phyloP scores from a whole-genome alignment of 345 rosid genomes.

The Acer yangbiense region DNA sequence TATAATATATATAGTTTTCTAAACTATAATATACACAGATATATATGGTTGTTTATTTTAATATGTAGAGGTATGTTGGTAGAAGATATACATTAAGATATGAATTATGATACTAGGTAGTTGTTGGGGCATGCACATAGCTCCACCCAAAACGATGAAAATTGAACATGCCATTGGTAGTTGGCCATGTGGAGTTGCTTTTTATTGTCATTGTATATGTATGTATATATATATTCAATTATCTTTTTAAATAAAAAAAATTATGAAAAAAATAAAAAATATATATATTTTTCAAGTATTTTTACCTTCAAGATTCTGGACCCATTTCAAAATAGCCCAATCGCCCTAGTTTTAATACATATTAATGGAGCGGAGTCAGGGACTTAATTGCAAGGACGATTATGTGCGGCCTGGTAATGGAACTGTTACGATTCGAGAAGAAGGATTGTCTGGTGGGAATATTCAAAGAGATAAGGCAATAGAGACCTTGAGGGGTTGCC shows the following conservation, averaged over 20 bases:
- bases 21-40: no score
- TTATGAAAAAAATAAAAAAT: no score
- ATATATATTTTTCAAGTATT: background rate
- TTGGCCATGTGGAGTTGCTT: constrained; percentile 4
- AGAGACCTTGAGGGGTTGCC: no score
- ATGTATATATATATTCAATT: no score
- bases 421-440: no score
- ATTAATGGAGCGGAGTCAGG: no score
- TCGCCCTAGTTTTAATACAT: background rate
- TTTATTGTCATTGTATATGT: background rate
- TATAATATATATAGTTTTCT: no score
- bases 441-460: no score
- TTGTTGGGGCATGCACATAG: background rate
- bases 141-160: background rate
- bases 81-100: background rate
- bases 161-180: background rate
- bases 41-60: background rate
- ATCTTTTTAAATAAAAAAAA: no score
- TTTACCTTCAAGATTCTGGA: background rate
- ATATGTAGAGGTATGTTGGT: background rate
- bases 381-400: no score
- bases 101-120: background rate
- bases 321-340: background rate
- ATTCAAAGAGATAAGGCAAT: no score
- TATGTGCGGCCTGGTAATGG: no score